Percentiles rank a stretch among this genome's conserved stretches.
Evolutionary conservation across 1,284 basidiomycete genomes (phyloP).

Genomic region (Heterobasidion annosum): DNA sequence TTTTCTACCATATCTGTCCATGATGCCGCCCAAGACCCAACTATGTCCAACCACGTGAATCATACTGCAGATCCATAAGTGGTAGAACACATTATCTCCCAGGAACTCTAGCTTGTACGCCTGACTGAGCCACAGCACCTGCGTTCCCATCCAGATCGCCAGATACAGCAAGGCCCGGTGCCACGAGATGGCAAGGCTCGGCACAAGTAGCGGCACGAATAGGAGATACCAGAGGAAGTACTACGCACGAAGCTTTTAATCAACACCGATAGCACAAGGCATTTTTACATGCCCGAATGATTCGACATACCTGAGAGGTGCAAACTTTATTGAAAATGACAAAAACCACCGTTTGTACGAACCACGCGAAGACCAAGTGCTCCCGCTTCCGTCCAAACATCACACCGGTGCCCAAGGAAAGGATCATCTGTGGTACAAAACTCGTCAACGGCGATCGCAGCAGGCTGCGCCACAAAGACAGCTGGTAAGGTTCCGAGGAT

Average conservation of each 20-base stretch:
- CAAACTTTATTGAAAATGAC: conserved; percentile 98
- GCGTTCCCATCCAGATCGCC: conserved; percentile 68
- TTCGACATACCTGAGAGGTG: conserved; percentile 74
- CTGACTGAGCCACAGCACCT: conserved; percentile 78
- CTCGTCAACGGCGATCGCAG: conserved; percentile 59
- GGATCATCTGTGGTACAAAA: conserved; percentile 67
- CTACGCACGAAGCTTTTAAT: conserved; percentile 28
- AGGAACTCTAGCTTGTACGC: conserved; percentile 89
- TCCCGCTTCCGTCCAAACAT: conserved; percentile 42
- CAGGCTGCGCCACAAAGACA: conserved; percentile 36
- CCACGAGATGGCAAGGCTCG: conserved; percentile 47
- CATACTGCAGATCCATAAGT: conserved; percentile 74
- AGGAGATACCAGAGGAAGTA: conserved; percentile 98
- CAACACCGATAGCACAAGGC: background rate
- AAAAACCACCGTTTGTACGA: conserved; percentile 86
- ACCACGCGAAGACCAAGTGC: conserved; percentile 77
- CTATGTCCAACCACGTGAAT: conserved; percentile 67
- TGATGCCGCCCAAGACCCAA: conserved; percentile 64
- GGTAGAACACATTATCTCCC: conserved; percentile 62
- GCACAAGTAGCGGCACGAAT: conserved; percentile 78
- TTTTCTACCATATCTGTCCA: conserved; percentile 35
- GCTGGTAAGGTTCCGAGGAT: conserved; percentile 20
- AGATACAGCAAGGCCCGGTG: conserved; percentile 33
- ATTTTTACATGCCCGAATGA: background rate
- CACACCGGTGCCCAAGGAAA: conserved; percentile 62